Evolutionary conservation across 345 rosid genomes (phyloP), one percentile per base, ranked within the genome.

Genomic region (Cochlearia excelsa): DNA sequence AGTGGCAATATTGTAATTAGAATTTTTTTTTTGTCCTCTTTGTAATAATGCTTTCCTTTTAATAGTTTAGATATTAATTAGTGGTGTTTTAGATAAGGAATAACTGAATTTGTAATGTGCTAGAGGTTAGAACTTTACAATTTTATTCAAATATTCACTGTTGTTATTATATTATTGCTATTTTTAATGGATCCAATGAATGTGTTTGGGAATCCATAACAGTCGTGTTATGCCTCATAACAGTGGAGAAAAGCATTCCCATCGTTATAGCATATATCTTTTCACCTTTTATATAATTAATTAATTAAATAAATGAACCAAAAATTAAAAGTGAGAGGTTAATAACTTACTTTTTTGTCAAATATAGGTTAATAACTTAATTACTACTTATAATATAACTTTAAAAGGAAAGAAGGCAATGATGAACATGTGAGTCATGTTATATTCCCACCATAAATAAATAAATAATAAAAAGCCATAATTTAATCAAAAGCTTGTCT

Each of bases 381-480:
- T n/a, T n/a, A n/a, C n/a, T n/a, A n/a, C n/a, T n/a, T n/a, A n/a
- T n/a, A 16, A 16, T 16, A 52, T 38, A 57, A 57, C 45, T 57
- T 70, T 37, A 43, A 49, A 44, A 64, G 53, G 49, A 45, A 38
- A 55, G 9, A 70, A 39, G 45, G 54, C 53, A 63, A 70, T 70
- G 65, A 64, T 71, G 70, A 70, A 57, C 60, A 64, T 57, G 61
- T 51, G 75, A 64, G 70, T 58, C 70, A 71, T 64, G 70, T 71
- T 51, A 71, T 71, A 63, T 70, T 57, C 75, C 75, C 59, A 70
- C 70, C 34, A n/a, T 46, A 52, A 63, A 51, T 56, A 56, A 57
- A 42, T 56, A 50, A 50, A 63, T 33, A 33, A 33, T 33, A 5
- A 5, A 2, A 57, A 57, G 37, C 46, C 2, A 34, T 41, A 46